Conservation (phyloP, 257 asterid species). For the Solanum bulbocastanum region DNA sequence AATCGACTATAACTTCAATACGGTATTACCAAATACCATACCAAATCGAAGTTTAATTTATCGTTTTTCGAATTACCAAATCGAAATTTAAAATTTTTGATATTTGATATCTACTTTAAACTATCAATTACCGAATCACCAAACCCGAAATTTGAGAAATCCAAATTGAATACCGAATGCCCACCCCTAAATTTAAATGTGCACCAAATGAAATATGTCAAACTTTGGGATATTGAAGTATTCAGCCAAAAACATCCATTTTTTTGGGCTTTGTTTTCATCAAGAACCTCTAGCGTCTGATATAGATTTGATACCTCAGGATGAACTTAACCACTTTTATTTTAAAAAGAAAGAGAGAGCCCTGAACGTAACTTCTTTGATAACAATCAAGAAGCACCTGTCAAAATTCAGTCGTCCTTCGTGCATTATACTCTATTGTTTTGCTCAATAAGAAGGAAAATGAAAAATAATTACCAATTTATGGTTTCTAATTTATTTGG, state of each 20-base stretch:
- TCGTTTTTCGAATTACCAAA: too few species aligned
- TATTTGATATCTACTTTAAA: too few species aligned
- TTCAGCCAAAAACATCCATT: neutral
- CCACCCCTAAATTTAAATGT: neutral
- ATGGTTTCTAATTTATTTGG: neutral
- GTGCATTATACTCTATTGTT: neutral
- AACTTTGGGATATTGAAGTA: neutral
- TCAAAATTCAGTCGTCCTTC: too few species aligned
- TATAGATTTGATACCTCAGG: accelerated
- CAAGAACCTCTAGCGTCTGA: neutral
- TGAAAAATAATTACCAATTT: neutral
- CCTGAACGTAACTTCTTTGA: accelerated
- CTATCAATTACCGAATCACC: too few species aligned
- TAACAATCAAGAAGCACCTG: accelerated
- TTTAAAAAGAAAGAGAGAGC: too few species aligned
- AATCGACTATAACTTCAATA: too few species aligned
- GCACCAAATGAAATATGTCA: neutral
- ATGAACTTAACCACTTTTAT: too few species aligned
- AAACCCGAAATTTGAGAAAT: too few species aligned
- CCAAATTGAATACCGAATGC: too few species aligned
- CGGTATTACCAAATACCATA: too few species aligned
- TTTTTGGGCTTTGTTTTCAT: neutral
- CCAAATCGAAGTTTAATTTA: too few species aligned
- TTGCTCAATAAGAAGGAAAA: neutral
- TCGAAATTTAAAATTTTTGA: too few species aligned